Conservation (phyloP, 805 yeast species). For the Starmerella bombicola region DNA sequence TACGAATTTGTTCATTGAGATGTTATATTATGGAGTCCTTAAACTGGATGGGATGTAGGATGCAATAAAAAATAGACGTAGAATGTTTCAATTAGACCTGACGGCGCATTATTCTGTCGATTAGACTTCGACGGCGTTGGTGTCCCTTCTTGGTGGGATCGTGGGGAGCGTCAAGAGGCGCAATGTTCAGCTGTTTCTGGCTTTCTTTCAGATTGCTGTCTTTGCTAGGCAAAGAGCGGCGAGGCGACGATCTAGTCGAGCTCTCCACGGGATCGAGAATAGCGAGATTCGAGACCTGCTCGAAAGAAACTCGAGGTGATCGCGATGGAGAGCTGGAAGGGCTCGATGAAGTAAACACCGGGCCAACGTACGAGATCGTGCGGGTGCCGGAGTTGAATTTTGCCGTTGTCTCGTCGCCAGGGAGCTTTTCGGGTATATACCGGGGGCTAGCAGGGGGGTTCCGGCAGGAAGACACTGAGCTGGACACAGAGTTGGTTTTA, state of each 20-base stretch:
- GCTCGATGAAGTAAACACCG: conserved; percentile 5
- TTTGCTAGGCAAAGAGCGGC: no score
- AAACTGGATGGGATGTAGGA: no score
- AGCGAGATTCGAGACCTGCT: conserved; percentile 19
- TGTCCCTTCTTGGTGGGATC: conserved; percentile 11
- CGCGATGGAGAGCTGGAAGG: conserved; percentile 2
- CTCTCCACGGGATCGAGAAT: conserved; percentile 17
- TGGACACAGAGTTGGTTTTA: conserved; percentile 9
- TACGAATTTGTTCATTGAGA: no score
- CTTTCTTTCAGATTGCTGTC: no score
- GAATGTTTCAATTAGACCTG: not conserved
- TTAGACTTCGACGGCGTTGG: conserved; percentile 18
- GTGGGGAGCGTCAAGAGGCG: conserved; percentile 1
- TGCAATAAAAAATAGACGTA: no score
- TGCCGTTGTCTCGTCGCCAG: not conserved
- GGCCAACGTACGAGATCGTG: conserved; percentile 14
- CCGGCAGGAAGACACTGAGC: conserved; percentile 2
- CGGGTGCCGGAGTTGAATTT: conserved; percentile 1
- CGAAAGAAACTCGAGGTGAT: conserved; percentile 5
- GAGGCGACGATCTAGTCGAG: not conserved
- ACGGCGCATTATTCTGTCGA: conserved; percentile 17
- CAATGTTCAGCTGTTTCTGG: no score
- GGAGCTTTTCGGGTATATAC: not conserved
- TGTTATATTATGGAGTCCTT: no score
- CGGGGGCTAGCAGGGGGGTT: conserved; percentile 4